A percentile compares a stretch with the other conserved stretches of the same genome.
Conservation (phyloP, 192 early-diverging fungal genomes). For the Spizellomyces punctatus region DNA sequence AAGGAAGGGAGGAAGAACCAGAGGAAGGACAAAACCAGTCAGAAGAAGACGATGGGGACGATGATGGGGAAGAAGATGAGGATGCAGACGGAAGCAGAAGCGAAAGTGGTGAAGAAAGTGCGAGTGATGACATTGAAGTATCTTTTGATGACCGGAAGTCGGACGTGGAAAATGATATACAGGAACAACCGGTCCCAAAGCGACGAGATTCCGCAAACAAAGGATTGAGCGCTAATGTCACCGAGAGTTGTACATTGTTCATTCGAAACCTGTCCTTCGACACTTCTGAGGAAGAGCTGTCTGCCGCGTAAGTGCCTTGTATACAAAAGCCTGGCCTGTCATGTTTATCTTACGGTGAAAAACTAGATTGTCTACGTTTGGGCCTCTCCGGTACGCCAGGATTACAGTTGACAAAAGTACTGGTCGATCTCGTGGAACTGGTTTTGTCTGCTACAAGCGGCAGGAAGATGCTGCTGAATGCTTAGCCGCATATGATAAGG, state of each 20-base stretch:
- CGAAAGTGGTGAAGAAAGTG: not conserved
- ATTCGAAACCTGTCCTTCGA: conserved; percentile 93
- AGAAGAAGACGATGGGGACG: conserved; percentile 48
- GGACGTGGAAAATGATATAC: not conserved
- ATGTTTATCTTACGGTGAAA: too few relatives aligned
- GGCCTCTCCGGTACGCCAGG: conserved; percentile 75
- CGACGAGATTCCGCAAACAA: conserved; percentile 26
- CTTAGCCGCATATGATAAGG: conserved; percentile 69
- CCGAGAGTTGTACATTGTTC: conserved; percentile 74
- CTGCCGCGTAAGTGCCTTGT: conserved; percentile 45
- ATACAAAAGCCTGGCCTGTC: too few relatives aligned
- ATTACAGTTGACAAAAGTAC: conserved; percentile 84
- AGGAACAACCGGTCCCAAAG: conserved; percentile 10
- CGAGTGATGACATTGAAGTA: not conserved
- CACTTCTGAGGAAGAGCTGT: conserved; percentile 79
- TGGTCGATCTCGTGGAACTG: conserved; percentile 89
- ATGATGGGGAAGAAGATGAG: conserved; percentile 38
- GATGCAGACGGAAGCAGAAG: conserved; percentile 37
- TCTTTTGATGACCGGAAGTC: not conserved
- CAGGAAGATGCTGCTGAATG: conserved; percentile 74
- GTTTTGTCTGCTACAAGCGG: conserved; percentile 86
- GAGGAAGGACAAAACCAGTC: conserved; percentile 40
- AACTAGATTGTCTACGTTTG: conserved; percentile 57
- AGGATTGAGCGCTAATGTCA: conserved; percentile 30
- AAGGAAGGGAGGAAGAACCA: conserved; percentile 37